Evolutionary conservation across 2,329 filamentous ascomycete genomes (phyloP).

Genomic region (Aspergillus pseudonomiae): DNA sequence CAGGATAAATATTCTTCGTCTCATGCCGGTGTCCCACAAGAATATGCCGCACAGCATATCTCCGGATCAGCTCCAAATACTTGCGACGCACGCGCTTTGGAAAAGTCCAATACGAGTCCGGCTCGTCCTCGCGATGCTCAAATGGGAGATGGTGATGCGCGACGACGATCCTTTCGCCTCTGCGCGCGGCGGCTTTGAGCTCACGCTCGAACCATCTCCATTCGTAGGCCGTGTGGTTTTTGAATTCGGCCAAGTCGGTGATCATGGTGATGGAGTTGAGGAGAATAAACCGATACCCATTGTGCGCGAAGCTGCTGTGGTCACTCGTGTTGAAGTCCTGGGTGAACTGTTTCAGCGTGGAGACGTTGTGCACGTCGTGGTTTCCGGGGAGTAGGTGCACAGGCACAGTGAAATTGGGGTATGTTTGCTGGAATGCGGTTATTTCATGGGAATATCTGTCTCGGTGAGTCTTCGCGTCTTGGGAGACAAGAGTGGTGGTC

Average conservation of each 20-base stretch:
- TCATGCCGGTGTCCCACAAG: constrained; percentile 10
- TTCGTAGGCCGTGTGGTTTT: constrained; percentile 2
- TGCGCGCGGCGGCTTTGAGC: background rate
- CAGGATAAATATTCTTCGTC: constrained; percentile 6
- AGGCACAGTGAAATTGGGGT: background rate
- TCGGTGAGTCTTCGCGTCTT: background rate
- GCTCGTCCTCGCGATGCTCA: constrained; percentile 1
- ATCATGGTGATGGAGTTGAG: constrained; percentile 8
- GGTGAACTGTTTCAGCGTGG: background rate
- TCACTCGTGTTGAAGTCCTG: background rate
- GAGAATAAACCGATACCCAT: background rate
- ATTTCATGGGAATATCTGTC: background rate
- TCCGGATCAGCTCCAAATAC: constrained; percentile 1
- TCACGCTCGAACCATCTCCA: constrained; percentile 8
- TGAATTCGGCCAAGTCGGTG: constrained; percentile 3
- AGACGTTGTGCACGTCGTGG: background rate
- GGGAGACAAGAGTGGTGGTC: background rate
- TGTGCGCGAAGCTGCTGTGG: background rate
- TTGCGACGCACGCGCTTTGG: constrained; percentile 6
- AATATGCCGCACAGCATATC: constrained; percentile 5
- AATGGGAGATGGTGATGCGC: constrained; percentile 11
- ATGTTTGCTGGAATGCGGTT: background rate
- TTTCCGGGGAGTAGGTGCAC: background rate
- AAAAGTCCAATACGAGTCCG: constrained; percentile 6
- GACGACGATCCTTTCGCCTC: constrained; percentile 3